phyloP scores from a whole-genome alignment of 345 rosid species.

The Chamaenerion angustifolium region DNA sequence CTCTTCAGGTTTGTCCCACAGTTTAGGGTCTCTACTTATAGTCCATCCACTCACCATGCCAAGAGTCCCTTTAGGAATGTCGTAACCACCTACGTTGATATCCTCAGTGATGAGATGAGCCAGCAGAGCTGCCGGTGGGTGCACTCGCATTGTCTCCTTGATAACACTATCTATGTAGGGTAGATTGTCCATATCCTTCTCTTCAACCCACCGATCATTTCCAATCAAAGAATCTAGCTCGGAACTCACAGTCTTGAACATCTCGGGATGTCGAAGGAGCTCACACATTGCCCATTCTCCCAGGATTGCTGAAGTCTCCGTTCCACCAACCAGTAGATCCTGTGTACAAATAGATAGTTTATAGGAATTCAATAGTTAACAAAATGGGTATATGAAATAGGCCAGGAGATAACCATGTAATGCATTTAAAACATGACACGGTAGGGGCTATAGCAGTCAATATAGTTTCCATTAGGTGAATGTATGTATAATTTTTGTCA shows the following conservation, averaged over 20 bases:
- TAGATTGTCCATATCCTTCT: constrained; percentile 15
- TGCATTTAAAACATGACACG: no score
- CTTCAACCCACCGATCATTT: constrained; percentile 13
- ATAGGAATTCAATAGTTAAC: no score
- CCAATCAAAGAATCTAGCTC: constrained; percentile 24
- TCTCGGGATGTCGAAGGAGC: constrained; percentile 17
- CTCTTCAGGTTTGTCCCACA: constrained; percentile 23
- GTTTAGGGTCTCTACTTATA: constrained; percentile 8
- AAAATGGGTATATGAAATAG: no score
- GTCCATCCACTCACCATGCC: no score
- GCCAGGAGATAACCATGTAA: no score
- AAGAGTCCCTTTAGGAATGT: neutral
- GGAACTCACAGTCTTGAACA: constrained; percentile 13
- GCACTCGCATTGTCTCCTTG: constrained; percentile 16
- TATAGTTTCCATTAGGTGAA: no score
- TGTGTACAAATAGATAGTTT: no score
- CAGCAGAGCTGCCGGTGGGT: constrained; percentile 7
- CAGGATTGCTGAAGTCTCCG: constrained; percentile 2
- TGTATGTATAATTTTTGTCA: no score
- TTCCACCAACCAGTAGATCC: no score
- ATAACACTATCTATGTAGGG: constrained; percentile 18
- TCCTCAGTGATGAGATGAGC: no score
- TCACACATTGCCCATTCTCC: constrained; percentile 24
- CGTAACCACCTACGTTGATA: neutral
- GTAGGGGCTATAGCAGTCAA: no score